phyloP scores from a whole-genome alignment of 768 basidiomycete species.

The Tylopilus vinaceipallidus region DNA sequence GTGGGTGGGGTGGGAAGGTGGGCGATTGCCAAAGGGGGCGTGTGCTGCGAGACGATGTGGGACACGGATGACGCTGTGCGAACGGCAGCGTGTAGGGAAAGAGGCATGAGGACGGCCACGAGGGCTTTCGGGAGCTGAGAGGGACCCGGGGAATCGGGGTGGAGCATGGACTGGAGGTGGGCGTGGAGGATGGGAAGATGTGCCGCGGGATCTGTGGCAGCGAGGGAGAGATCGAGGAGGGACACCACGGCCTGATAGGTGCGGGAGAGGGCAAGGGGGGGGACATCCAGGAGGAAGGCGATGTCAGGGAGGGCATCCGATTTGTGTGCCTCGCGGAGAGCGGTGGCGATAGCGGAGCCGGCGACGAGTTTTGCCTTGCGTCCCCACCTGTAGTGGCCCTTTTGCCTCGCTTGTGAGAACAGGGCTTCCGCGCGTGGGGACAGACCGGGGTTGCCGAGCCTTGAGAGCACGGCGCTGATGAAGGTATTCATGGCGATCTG shows the following conservation, averaged over 20 bases:
- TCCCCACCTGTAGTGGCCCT: conserved; percentile 68
- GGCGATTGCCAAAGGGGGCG: conserved; percentile 40
- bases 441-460: conserved; percentile 57
- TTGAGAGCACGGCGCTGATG: conserved; percentile 58
- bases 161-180: conserved; percentile 46
- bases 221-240: conserved; percentile 52
- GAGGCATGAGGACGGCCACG: conserved; percentile 36
- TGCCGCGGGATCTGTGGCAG: conserved; percentile 54
- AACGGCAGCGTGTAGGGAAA: conserved; percentile 39
- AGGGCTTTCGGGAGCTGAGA: conserved; percentile 35
- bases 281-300: conserved; percentile 60
- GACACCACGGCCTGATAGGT: conserved; percentile 51
- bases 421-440: conserved; percentile 64
- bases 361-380: conserved; percentile 65
- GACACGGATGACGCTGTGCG: conserved; percentile 46
- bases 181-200: conserved; percentile 57
- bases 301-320: conserved; percentile 69
- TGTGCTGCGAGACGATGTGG: conserved; percentile 40
- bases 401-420: conserved; percentile 65
- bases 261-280: conserved; percentile 49
- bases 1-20: conserved; percentile 43
- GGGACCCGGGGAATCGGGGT: conserved; percentile 21
- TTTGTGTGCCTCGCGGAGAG: conserved; percentile 67
- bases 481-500: conserved; percentile 65
- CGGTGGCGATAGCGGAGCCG: conserved; percentile 66